Evolutionary conservation across 345 rosid species (phyloP).

Genomic region (Salix dunnii): DNA sequence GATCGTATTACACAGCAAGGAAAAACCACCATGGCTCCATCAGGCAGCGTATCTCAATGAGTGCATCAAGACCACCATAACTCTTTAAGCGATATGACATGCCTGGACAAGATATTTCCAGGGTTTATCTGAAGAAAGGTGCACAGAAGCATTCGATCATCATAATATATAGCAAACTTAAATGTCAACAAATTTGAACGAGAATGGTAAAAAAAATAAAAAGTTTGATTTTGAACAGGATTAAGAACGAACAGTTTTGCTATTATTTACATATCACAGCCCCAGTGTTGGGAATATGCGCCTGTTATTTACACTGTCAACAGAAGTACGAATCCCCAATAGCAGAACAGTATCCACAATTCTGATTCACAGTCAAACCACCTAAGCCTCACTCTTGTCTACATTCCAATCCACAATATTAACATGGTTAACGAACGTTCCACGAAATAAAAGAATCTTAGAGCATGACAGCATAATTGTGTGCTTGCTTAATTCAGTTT

Average conservation of each 20-base stretch:
- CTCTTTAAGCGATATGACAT: no score
- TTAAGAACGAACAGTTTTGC: neutral
- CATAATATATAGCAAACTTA: neutral
- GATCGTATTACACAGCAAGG: no score
- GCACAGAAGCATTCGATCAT: neutral
- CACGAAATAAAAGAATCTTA: slow-evolving; percentile 45
- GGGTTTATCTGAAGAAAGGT: no score
- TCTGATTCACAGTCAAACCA: slow-evolving; percentile 22
- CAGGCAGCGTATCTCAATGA: no score
- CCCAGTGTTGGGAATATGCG: slow-evolving; percentile 17
- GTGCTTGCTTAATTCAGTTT: neutral
- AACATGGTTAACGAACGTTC: slow-evolving; percentile 34
- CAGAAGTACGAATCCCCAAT: slow-evolving; percentile 16
- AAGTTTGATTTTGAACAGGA: no score
- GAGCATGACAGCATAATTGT: neutral
- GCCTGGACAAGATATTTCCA: no score
- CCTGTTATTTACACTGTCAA: slow-evolving; percentile 34
- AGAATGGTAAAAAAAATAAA: neutral
- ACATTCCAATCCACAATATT: slow-evolving; percentile 33
- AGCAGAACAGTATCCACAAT: slow-evolving; percentile 24
- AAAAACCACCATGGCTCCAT: no score
- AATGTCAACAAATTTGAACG: neutral
- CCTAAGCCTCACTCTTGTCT: slow-evolving; percentile 22
- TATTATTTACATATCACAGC: slow-evolving; percentile 37
- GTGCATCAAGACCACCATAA: no score